Evolutionary conservation across 2,329 filamentous ascomycete genomes (phyloP).

Genomic region (Fusarium heterosporum): DNA sequence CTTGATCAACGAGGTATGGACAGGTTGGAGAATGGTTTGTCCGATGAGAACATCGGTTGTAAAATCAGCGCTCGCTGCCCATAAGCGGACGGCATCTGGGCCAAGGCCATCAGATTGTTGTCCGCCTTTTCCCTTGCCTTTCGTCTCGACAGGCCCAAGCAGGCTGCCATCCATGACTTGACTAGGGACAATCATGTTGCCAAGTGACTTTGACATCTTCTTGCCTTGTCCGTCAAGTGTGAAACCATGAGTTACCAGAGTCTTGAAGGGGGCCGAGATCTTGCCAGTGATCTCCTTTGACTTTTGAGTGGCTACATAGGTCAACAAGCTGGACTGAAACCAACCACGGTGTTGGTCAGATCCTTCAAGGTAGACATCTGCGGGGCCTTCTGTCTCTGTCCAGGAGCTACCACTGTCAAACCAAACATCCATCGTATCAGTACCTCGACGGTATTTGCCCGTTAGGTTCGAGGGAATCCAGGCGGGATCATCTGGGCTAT

Average conservation of each 20-base stretch:
- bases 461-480: constrained; percentile 79
- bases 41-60: constrained; percentile 88
- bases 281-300: constrained; percentile 48
- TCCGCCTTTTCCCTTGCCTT: constrained; percentile 58
- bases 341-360: constrained; percentile 97
- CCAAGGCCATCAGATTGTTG: constrained; percentile 77
- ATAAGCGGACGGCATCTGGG: constrained; percentile 86
- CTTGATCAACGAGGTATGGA: constrained; percentile 83
- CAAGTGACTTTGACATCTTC: constrained; percentile 98
- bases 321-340: constrained; percentile 97
- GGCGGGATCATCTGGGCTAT: constrained; percentile 76
- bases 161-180: constrained; percentile 89
- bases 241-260: constrained; percentile 95
- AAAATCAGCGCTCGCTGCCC: constrained; percentile 93
- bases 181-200: constrained; percentile 84
- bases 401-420: constrained; percentile 98
- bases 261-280: constrained; percentile 77
- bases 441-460: constrained; percentile 76
- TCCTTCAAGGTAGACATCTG: constrained; percentile 93
- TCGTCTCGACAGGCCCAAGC: constrained; percentile 74
- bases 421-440: constrained; percentile 99
- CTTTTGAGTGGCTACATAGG: constrained; percentile 76
- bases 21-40: constrained; percentile 77
- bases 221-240: constrained; percentile 89
- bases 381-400: constrained; percentile 69